phyloP scores from a whole-genome alignment of 805 yeast genomes.

The Saccharomycopsis sp. region DNA sequence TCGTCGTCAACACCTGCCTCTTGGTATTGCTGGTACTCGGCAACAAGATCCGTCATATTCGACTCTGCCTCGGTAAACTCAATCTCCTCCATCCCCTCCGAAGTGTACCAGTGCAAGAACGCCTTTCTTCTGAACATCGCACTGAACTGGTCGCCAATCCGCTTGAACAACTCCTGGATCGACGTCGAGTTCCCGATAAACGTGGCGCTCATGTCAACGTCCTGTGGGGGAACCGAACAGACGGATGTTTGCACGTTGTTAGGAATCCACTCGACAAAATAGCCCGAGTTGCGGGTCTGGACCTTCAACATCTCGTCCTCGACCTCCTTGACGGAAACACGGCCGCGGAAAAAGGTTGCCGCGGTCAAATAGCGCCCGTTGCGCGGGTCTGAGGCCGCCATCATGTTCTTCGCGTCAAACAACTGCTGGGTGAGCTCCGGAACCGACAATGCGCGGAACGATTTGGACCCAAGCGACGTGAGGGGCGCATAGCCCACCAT shows the following conservation, averaged over 20 bases:
- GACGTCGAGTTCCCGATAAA: constrained; percentile 92
- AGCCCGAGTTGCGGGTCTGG: constrained; percentile 72
- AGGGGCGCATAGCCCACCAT: constrained; percentile 95
- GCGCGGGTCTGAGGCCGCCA: constrained; percentile 92
- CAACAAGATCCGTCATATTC: constrained; percentile 80
- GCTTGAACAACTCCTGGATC: constrained; percentile 82
- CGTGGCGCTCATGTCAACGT: constrained; percentile 83
- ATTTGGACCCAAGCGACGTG: constrained; percentile 71
- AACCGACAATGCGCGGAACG: constrained; percentile 78
- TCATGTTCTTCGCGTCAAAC: constrained; percentile 88
- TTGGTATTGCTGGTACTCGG: constrained; percentile 90
- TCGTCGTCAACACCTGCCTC: constrained; percentile 73
- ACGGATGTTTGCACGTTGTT: constrained; percentile 92
- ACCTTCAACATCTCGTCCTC: constrained; percentile 88
- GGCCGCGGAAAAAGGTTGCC: constrained; percentile 92
- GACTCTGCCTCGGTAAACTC: constrained; percentile 94
- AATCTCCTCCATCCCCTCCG: constrained; percentile 94
- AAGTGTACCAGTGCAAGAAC: constrained; percentile 92
- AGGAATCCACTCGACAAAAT: constrained; percentile 95
- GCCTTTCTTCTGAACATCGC: constrained; percentile 94
- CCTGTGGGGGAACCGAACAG: constrained; percentile 85
- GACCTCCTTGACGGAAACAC: constrained; percentile 86
- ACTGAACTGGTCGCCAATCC: constrained; percentile 83
- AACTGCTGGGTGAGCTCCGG: constrained; percentile 91
- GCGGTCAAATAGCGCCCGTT: constrained; percentile 88